Base-by-base conservation (phyloP, 2,329 filamentous ascomycete species). In the Neopestalotiopsis rosae region DNA sequence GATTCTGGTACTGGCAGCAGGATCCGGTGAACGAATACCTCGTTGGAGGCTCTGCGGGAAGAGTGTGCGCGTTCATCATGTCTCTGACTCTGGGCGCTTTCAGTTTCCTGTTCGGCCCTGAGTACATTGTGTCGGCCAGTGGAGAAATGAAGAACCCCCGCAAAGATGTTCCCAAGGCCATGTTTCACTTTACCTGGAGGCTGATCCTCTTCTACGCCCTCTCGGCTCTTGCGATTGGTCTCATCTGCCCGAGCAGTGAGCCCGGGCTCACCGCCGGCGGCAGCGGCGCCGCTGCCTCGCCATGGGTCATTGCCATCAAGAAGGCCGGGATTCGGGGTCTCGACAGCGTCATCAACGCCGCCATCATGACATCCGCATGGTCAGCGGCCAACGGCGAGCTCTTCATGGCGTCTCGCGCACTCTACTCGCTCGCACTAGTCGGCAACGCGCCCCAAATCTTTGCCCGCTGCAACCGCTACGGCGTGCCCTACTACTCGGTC, bases 271-370 rank as follows among this genome's bases (percentile, higher is more conserved):
- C 76, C 0, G 71, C 67, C 12, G 75, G 77, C 12, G 72, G 72
- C 1, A 69, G 73, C 2, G 78, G 76, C n/a, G 80, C 79, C 30
- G 78, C 76, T 17, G 78, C 79, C 3, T 86, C 83, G 5, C 86
- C 86, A 0, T 88, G 84, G 76, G 85, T 86, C 52, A 85, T 87
- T 63, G 84, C 82, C 6, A 83, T 84, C 40, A 75, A 77, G 34
- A 75, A 81, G 69, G 78, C 81, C 0, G 80, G 82, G 14, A 85
- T 85, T 62, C 71, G 69, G 6, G 79, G 74, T 9, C 72, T 80
- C 1, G 73, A 71, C 10, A 76, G 73, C 5, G 72, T 82, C 32
- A 77, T 82, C 68, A 82, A 82, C 68, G 79, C 76, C 7, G 73
- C 79, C 12, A 76, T 82, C 32, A 74, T 81, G 24, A 75, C 73